These are phyloP conservation scores for Suillus weaverae DNA, from an alignment of 768 basidiomycete genomes.

Conservation along the genomic window DNA sequence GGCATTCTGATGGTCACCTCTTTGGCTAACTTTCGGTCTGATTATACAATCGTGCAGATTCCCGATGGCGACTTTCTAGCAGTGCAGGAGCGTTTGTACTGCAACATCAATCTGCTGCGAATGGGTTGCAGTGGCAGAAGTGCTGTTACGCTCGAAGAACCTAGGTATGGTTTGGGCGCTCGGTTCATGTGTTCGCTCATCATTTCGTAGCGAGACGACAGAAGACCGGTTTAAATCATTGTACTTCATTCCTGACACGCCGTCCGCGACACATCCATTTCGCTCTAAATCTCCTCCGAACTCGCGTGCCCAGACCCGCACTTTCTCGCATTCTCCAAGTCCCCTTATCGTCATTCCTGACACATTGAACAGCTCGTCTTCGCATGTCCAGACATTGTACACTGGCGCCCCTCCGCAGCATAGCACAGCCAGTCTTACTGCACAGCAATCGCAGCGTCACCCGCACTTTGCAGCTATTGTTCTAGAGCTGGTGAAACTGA, in stretches of 20 bases:
- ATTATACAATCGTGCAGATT: constrained; percentile 81
- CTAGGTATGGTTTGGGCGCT: constrained; percentile 46
- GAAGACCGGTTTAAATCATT: constrained; percentile 77
- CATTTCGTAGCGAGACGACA: constrained; percentile 60
- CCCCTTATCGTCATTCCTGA: constrained; percentile 24
- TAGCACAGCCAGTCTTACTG: constrained; percentile 17
- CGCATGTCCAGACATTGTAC: constrained; percentile 20
- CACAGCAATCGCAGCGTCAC: constrained; percentile 24
- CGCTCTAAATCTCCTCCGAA: constrained; percentile 26
- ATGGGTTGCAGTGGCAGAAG: constrained; percentile 81
- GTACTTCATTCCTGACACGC: constrained; percentile 56
- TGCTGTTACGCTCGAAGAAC: constrained; percentile 76
- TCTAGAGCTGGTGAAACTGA: constrained; percentile 71
- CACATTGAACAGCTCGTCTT: constrained; percentile 21
- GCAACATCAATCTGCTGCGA: constrained; percentile 81
- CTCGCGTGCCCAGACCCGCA: constrained; percentile 28
- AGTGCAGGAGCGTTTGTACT: constrained; percentile 66
- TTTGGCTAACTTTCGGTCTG: constrained; percentile 83
- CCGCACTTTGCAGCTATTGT: constrained; percentile 63
- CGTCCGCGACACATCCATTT: constrained; percentile 22
- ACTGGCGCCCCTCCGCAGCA: constrained; percentile 19
- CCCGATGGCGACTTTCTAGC: constrained; percentile 65
- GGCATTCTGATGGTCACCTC: constrained; percentile 81
- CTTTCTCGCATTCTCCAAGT: constrained; percentile 29
- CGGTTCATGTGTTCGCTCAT: constrained; percentile 12